These are phyloP conservation scores for Hygrophila difformis DNA, from an alignment of 257 asterid species.

Conservation along the genomic window DNA sequence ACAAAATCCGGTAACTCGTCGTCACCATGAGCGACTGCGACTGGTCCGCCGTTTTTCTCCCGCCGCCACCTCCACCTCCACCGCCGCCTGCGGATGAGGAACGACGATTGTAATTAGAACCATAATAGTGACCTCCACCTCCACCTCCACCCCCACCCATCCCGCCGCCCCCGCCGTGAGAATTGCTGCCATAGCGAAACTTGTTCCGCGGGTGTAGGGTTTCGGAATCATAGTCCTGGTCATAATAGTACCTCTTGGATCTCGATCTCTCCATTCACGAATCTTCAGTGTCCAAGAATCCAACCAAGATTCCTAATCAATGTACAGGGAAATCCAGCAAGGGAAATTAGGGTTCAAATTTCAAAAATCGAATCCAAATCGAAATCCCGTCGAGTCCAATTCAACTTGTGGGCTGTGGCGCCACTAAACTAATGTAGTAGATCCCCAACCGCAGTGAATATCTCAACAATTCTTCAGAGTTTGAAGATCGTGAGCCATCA, in stretches of 20 bases:
- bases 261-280: conserved; percentile 71
- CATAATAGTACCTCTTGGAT: conserved; percentile 71
- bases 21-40: conserved; percentile 59
- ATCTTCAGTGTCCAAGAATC: conserved; percentile 15
- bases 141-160: conserved; percentile 33
- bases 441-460: too few species aligned
- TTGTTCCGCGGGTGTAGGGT: conserved; percentile 48
- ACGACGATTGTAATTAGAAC: conserved; percentile 35
- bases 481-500: too few species aligned
- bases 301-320: conserved; percentile 20
- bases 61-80: conserved; percentile 28
- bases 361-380: conserved; percentile 16
- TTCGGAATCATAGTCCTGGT: conserved; percentile 71
- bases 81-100: conserved; percentile 22
- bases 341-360: conserved; percentile 37
- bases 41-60: conserved; percentile 47
- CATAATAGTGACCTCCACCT: conserved; percentile 35
- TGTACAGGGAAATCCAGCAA: too few species aligned
- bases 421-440: too few species aligned
- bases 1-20: conserved; percentile 70
- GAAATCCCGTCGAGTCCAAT: conserved; percentile 10
- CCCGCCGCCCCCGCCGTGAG: too few species aligned
- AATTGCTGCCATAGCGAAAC: conserved; percentile 36
- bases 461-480: too few species aligned
- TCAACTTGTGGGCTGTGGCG: too few species aligned